A percentile compares a stretch with the other conserved stretches of the same genome.
Conservation (phyloP, 2,329 filamentous ascomycete genomes). For the Fusarium sp. region DNA sequence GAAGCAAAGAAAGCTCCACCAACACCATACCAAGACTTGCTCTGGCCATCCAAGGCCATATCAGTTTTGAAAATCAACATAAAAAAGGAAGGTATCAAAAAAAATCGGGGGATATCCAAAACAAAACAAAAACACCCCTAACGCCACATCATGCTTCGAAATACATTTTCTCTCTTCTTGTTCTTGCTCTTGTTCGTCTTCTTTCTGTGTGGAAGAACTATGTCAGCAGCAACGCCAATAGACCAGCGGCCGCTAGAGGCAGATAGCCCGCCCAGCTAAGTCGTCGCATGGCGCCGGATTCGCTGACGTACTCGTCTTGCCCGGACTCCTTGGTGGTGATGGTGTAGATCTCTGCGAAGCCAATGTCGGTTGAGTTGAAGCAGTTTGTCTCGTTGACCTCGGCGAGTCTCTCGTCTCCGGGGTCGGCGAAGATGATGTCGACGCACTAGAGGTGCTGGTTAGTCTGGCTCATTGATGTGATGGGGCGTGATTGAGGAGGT, state of each 20-base stretch:
- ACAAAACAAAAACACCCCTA: conserved; percentile 7
- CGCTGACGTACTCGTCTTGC: conserved; percentile 45
- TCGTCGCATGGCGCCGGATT: conserved; percentile 42
- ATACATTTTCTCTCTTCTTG: conserved; percentile 34
- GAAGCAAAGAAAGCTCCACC: conserved; percentile 29
- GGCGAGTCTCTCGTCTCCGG: conserved; percentile 70
- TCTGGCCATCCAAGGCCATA: conserved; percentile 16
- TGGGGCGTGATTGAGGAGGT: not conserved
- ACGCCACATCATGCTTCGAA: conserved; percentile 42
- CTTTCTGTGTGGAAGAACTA: conserved; percentile 2
- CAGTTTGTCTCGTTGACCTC: conserved; percentile 85
- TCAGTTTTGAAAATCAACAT: conserved; percentile 8
- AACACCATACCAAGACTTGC: conserved; percentile 38
- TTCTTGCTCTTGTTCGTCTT: too few relatives aligned
- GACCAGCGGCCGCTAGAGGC: conserved; percentile 51
- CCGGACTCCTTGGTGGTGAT: conserved; percentile 60
- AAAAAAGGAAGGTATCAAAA: conserved; percentile 6
- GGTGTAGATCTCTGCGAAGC: conserved; percentile 80
- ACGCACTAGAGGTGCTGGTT: conserved; percentile 71
- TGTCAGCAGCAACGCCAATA: conserved; percentile 52
- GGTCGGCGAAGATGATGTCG: conserved; percentile 90
- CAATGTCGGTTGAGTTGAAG: conserved; percentile 83
- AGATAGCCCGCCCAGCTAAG: conserved; percentile 52
- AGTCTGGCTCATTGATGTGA: not conserved
- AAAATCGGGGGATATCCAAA: conserved; percentile 30